Base-by-base conservation (phyloP, 106 monocot genomes). In the Apostasia shenzhenica region DNA sequence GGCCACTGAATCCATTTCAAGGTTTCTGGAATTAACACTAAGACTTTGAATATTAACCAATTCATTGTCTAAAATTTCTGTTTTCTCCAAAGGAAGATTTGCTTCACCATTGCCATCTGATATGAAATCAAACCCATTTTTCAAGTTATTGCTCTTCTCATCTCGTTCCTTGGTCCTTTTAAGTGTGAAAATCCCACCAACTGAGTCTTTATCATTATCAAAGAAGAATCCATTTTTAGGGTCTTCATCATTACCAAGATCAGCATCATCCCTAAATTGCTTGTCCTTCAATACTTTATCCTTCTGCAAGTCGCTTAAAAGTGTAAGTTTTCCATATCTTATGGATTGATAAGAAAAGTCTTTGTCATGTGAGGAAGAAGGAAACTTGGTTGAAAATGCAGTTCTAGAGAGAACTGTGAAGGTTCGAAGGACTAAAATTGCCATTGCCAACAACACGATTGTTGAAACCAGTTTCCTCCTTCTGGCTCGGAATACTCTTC, bases 301-400 rank as follows among this genome's bases (percentile, higher is more conserved):
- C 54, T 74, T 82, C n/a, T 14, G 42, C 3, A 68, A 57, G 65
- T 74, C 81, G 63, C 74, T 82, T 71, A 56, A 12, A 54, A 82
- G 48, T 50, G 75, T 74, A 11, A 75, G 61, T 51, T 74, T 59
- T 45, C 74, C 84, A 55, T 81, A 47, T 14, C 71, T 67, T 39
- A 54, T 5, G 4, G 72, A 47, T 1, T 55, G 10, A 50, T 66
- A 70, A 56, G 67, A 67, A 61, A 39, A 45, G 9, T 67, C 50
- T 2, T 14, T 48, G 54, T 12, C 42, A 8, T 41, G 37, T n/a
- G 66, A 37, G 11, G 50, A 48, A 45, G 41, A 53, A 41, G 73
- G 78, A 50, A 81, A 69, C 4, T 46, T n/a, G 70, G 70, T 73
- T 49, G 76, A 46, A 5, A 71, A 39, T 41, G 40, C 57, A 45